Evolutionary conservation across 768 basidiomycete species (phyloP).

Genomic region (Dendrothele bispora): DNA sequence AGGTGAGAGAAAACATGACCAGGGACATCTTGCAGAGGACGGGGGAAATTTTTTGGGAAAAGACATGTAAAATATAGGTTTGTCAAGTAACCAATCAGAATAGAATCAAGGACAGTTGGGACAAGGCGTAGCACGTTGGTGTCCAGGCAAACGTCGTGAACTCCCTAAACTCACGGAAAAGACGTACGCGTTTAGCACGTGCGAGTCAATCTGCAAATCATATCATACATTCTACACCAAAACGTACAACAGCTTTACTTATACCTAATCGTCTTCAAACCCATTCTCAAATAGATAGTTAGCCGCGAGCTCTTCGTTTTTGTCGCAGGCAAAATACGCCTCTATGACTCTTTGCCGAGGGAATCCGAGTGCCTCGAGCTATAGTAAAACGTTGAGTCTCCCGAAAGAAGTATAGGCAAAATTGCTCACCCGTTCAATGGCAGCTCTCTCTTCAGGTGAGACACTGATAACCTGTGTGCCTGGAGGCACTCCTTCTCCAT

Average conservation of each 20-base stretch:
- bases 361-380: slow-evolving; percentile 91
- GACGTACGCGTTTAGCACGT: too few species aligned
- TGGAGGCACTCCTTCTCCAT: slow-evolving; percentile 41
- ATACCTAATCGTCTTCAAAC: slow-evolving; percentile 63
- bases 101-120: too few species aligned
- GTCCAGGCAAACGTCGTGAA: too few species aligned
- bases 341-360: slow-evolving; percentile 77
- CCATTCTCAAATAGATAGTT: slow-evolving; percentile 85
- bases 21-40: not conserved
- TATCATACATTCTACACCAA: slow-evolving; percentile 10
- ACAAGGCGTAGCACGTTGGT: too few species aligned
- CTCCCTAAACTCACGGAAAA: too few species aligned
- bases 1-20: not conserved
- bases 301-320: slow-evolving; percentile 95
- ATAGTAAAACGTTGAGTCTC: slow-evolving; percentile 6
- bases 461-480: slow-evolving; percentile 70
- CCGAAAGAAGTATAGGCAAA: slow-evolving; percentile 1
- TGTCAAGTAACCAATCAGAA: too few species aligned
- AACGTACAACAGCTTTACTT: slow-evolving; percentile 3
- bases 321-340: slow-evolving; percentile 94
- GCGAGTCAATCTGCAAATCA: not conserved
- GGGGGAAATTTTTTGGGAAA: too few species aligned
- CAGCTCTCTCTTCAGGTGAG: slow-evolving; percentile 83
- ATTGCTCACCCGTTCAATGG: slow-evolving; percentile 80
- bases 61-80: too few species aligned